These are phyloP conservation scores for Leccinum variicolor DNA, from an alignment of 768 basidiomycete genomes.

Conservation along the genomic window DNA sequence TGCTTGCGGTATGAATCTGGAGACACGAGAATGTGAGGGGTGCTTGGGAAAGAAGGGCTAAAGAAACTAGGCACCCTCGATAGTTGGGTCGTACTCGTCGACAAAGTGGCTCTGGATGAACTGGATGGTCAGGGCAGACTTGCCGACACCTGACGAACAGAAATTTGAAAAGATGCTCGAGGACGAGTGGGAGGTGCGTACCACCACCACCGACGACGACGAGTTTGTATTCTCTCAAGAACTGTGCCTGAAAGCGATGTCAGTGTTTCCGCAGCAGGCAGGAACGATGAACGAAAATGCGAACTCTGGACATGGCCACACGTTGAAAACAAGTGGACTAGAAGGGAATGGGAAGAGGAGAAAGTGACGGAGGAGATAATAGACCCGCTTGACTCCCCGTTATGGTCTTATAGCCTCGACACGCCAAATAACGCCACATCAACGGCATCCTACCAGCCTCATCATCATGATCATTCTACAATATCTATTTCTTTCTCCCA, in stretches of 20 bases:
- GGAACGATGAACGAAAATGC: not conserved
- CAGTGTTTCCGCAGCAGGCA: not conserved
- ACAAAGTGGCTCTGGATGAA: conserved; percentile 97
- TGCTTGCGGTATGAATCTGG: conserved; percentile 96
- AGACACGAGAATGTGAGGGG: not conserved
- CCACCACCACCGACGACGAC: conserved; percentile 99
- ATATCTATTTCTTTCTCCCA: not conserved
- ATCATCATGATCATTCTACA: not conserved
- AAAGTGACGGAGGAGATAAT: conserved; percentile 6
- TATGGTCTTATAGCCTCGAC: conserved; percentile 12
- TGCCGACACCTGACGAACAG: conserved; percentile 42
- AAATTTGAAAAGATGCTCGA: not conserved
- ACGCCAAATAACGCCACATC: conserved; percentile 28
- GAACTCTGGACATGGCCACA: conserved; percentile 1
- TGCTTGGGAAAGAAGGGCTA: not conserved
- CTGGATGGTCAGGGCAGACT: conserved; percentile 95
- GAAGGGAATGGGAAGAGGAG: not conserved
- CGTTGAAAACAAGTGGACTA: not conserved
- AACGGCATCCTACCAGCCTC: not conserved
- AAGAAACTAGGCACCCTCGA: conserved; percentile 60
- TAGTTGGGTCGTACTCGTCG: conserved; percentile 93
- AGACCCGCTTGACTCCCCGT: not conserved
- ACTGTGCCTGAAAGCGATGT: conserved; percentile 58
- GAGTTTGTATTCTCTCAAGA: conserved; percentile 96
- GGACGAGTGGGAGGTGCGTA: conserved; percentile 40